Conservation (phyloP, 257 asterid genomes). For the Solanum corneliomulleri region DNA sequence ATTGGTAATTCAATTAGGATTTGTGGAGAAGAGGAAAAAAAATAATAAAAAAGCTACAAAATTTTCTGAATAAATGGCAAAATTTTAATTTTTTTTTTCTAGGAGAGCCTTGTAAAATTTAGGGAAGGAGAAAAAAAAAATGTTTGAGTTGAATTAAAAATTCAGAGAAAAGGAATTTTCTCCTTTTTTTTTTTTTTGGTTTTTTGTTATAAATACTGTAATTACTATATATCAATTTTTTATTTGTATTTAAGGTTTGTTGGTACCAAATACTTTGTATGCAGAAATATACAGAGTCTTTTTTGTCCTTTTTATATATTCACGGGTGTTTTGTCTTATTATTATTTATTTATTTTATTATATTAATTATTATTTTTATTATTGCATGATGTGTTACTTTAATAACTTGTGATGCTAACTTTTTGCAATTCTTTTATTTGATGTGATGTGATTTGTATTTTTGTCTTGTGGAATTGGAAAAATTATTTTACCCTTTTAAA, state of each 20-base stretch:
- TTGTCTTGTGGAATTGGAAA: background rate
- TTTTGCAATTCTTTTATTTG: background rate
- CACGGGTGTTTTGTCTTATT: background rate
- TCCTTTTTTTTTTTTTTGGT: conserved; percentile 3
- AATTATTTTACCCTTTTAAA: background rate
- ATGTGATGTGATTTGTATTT: background rate
- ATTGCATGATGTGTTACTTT: background rate
- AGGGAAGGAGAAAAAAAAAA: conserved; percentile 24
- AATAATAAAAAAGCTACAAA: background rate
- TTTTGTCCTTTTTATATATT: background rate
- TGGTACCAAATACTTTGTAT: conserved; percentile 37
- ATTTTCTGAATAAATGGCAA: conserved; percentile 19
- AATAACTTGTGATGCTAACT: background rate
- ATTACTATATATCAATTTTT: conserved; percentile 56
- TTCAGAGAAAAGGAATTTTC: background rate
- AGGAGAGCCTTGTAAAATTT: conserved; percentile 19
- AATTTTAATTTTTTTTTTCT: conserved; percentile 7
- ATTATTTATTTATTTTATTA: no score
- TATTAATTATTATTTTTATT: background rate
- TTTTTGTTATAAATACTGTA: conserved; percentile 54
- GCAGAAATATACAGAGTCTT: conserved; percentile 5
- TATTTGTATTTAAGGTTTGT: conserved; percentile 47
- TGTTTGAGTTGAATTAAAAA: conserved; percentile 22
- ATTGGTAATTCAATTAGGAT: conserved; percentile 12
- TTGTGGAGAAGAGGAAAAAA: background rate